A percentile compares a stretch with the other conserved stretches of the same genome.
Conservation (phyloP, 1,284 basidiomycete genomes). For the Trichosporon ovoides region DNA sequence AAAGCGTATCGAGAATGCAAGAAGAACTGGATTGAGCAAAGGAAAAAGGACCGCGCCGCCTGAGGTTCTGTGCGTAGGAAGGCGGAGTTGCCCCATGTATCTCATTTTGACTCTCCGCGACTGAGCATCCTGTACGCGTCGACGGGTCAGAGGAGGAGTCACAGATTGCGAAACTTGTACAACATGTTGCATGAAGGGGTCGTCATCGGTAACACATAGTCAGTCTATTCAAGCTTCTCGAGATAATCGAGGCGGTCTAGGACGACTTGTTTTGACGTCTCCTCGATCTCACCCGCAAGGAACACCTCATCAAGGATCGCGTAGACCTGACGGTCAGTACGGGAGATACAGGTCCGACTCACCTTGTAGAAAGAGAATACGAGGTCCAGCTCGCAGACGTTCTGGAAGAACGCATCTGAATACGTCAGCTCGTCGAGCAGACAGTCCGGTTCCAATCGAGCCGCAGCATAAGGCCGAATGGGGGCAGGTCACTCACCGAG, state of each 20-base stretch:
- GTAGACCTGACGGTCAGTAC: conserved; percentile 62
- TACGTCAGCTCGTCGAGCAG: not conserved
- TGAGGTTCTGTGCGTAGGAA: not conserved
- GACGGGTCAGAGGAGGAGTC: not conserved
- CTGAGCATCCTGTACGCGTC: not conserved
- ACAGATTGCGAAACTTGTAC: not conserved
- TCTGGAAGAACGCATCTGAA: conserved; percentile 94
- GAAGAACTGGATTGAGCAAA: conserved; percentile 34
- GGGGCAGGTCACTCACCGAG: conserved; percentile 60
- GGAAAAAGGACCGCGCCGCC: conserved; percentile 1
- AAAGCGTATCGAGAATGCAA: conserved; percentile 48
- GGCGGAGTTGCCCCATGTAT: not conserved
- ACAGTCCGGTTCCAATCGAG: too few species aligned
- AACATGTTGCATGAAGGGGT: not conserved
- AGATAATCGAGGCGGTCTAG: conserved; percentile 80
- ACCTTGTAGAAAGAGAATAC: conserved; percentile 99
- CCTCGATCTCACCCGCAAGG: conserved; percentile 96
- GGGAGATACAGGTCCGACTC: conserved; percentile 9
- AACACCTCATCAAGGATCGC: conserved; percentile 98
- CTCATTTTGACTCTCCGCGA: not conserved
- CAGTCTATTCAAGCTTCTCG: conserved; percentile 63
- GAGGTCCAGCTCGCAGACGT: conserved; percentile 92
- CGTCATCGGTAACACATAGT: not conserved
- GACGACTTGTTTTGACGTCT: conserved; percentile 94
- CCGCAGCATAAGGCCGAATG: too few species aligned